These are phyloP conservation scores for Erucastrum elatum DNA, from an alignment of 345 rosid genomes.

Conservation along the genomic window DNA sequence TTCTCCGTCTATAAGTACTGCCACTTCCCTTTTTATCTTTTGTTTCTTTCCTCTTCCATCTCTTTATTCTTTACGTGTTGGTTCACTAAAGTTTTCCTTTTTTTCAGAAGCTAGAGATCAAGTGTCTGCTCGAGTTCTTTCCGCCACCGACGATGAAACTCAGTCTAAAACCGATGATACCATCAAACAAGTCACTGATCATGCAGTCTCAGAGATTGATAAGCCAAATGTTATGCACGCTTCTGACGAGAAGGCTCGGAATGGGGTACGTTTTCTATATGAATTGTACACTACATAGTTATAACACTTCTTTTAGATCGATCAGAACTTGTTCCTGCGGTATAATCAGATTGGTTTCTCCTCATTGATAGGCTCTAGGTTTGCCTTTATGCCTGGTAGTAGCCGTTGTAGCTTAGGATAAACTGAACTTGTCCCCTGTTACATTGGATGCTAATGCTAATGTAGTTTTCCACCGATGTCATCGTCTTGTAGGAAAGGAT, in stretches of 20 bases:
- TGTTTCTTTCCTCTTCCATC: neutral
- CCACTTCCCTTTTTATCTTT: neutral
- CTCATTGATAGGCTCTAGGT: neutral
- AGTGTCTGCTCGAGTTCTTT: slow-evolving; percentile 70
- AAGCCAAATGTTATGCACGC: slow-evolving; percentile 19
- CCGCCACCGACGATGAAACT: slow-evolving; percentile 51
- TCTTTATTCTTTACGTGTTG: neutral
- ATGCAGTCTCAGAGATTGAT: slow-evolving; percentile 8
- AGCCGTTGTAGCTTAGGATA: neutral
- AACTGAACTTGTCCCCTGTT: neutral
- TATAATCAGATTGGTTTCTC: neutral
- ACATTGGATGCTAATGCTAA: neutral
- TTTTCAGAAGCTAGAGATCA: slow-evolving; percentile 55
- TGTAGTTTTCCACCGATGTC: neutral
- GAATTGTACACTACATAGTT: neutral
- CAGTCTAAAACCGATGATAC: slow-evolving; percentile 46
- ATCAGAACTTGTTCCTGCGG: neutral
- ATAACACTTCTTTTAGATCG: slow-evolving; percentile 10
- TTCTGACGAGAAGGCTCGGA: slow-evolving; percentile 20
- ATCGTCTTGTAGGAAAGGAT: slow-evolving; percentile 34
- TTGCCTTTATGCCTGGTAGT: neutral
- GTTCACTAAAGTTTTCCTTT: slow-evolving; percentile 29
- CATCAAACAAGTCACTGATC: slow-evolving; percentile 57
- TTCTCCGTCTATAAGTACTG: slow-evolving; percentile 39
- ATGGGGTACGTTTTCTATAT: slow-evolving; percentile 38